These are phyloP conservation scores for Citrullus amarus DNA, from an alignment of 306 rosid species.

Conservation along the genomic window DNA sequence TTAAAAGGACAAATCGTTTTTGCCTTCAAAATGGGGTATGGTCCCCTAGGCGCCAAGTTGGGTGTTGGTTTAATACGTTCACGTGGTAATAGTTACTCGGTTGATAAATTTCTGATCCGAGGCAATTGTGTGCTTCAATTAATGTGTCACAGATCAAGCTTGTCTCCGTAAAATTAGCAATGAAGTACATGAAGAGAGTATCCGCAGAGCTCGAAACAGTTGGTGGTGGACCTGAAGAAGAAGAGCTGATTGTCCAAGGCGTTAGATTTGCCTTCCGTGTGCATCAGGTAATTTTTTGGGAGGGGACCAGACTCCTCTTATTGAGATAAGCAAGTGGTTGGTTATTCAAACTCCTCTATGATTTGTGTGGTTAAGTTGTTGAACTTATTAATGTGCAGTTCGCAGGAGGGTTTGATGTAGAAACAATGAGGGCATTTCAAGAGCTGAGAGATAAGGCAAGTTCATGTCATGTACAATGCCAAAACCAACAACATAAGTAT, in stretches of 20 bases:
- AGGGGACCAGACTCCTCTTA: neutral
- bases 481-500: constrained; percentile 58
- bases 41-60: constrained; percentile 8
- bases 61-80: neutral
- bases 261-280: constrained; percentile 94
- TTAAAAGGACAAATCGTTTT: neutral
- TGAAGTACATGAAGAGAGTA: constrained; percentile 94
- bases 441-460: constrained; percentile 90
- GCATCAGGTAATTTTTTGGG: constrained; percentile 58
- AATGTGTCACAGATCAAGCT: constrained; percentile 60
- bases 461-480: constrained; percentile 76
- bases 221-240: constrained; percentile 87
- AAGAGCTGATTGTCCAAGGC: constrained; percentile 88
- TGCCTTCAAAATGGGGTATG: neutral
- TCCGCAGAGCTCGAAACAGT: constrained; percentile 89
- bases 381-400: constrained; percentile 39
- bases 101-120: neutral
- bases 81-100: constrained; percentile 2
- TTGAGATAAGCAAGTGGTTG: neutral
- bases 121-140: neutral
- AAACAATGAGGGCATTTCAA: constrained; percentile 91
- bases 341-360: neutral
- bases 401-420: constrained; percentile 93
- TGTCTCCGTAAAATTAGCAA: constrained; percentile 85
- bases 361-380: neutral